These are phyloP conservation scores for Fusarium continuum DNA, from an alignment of 2,329 filamentous ascomycete genomes.

Conservation along the genomic window DNA sequence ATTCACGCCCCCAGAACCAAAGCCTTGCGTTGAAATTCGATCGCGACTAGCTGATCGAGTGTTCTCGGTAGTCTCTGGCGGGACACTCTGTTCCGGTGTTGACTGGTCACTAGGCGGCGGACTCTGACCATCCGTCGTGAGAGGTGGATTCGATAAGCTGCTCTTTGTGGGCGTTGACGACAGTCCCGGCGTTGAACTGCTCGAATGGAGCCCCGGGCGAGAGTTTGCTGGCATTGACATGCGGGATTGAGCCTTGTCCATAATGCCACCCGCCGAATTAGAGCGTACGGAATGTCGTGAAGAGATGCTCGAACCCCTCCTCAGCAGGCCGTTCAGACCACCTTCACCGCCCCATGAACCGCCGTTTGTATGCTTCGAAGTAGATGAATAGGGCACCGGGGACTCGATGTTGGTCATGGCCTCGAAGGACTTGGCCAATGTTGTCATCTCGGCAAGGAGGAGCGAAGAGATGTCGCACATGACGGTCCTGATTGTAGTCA, in stretches of 20 bases:
- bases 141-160: slow-evolving; percentile 58
- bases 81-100: slow-evolving; percentile 54
- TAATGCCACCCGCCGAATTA: slow-evolving; percentile 60
- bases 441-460: slow-evolving; percentile 78
- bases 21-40: slow-evolving; percentile 73
- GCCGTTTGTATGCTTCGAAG: slow-evolving; percentile 53
- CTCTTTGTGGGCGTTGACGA: slow-evolving; percentile 63
- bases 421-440: slow-evolving; percentile 76
- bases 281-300: slow-evolving; percentile 59
- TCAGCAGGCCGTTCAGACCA: slow-evolving; percentile 48
- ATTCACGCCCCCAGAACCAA: slow-evolving; percentile 74
- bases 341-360: slow-evolving; percentile 53
- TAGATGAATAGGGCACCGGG: slow-evolving; percentile 63
- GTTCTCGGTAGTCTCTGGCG: slow-evolving; percentile 54
- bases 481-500: slow-evolving; percentile 82
- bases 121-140: slow-evolving; percentile 58
- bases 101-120: slow-evolving; percentile 48
- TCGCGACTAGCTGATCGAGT: slow-evolving; percentile 62
- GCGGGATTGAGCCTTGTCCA: slow-evolving; percentile 70
- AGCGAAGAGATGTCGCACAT: slow-evolving; percentile 82
- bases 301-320: slow-evolving; percentile 66
- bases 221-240: slow-evolving; percentile 82
- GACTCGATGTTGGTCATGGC: slow-evolving; percentile 80
- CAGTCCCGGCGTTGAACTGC: slow-evolving; percentile 57
- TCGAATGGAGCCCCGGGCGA: slow-evolving; percentile 53